A percentile compares a stretch with the other conserved stretches of the same genome.
Conservation (phyloP, 139 green algal genomes). For the Chlamydomonas sp. region DNA sequence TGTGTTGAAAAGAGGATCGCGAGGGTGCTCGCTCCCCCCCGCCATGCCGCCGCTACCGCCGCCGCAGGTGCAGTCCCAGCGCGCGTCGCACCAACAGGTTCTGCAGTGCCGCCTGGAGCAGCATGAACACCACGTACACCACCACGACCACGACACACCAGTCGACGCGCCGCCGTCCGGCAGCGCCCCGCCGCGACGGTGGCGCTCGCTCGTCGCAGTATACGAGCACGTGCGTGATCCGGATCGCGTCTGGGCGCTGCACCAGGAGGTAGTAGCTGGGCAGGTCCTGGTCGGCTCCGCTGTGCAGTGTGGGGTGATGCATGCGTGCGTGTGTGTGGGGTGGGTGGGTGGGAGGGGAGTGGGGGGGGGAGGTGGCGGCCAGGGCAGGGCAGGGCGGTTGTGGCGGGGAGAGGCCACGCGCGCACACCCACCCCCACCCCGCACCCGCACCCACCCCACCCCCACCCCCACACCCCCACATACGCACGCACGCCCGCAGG, state of each 20-base stretch:
- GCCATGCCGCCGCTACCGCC: background rate
- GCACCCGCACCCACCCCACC: too few relatives aligned
- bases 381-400: too few relatives aligned
- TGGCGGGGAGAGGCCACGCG: too few relatives aligned
- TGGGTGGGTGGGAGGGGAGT: too few relatives aligned
- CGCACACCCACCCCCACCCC: too few relatives aligned
- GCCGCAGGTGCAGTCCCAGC: constrained; percentile 9
- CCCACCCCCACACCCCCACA: too few relatives aligned
- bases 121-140: constrained; percentile 21
- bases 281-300: constrained; percentile 4
- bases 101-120: constrained; percentile 21
- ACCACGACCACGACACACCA: constrained; percentile 23
- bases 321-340: too few relatives aligned
- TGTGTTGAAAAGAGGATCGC: too few relatives aligned
- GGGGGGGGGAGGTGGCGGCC: too few relatives aligned
- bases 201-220: constrained; percentile 19
- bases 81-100: constrained; percentile 4
- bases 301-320: background rate
- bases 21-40: too few relatives aligned
- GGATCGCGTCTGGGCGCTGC: constrained; percentile 17
- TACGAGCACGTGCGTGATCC: constrained; percentile 24
- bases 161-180: constrained; percentile 9
- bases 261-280: constrained; percentile 32
- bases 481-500: too few relatives aligned
- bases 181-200: background rate